A percentile compares a stretch with the other conserved stretches of the same genome.
phyloP scores from a whole-genome alignment of 768 basidiomycete genomes.

The Coprinopsis marcescibilis region DNA sequence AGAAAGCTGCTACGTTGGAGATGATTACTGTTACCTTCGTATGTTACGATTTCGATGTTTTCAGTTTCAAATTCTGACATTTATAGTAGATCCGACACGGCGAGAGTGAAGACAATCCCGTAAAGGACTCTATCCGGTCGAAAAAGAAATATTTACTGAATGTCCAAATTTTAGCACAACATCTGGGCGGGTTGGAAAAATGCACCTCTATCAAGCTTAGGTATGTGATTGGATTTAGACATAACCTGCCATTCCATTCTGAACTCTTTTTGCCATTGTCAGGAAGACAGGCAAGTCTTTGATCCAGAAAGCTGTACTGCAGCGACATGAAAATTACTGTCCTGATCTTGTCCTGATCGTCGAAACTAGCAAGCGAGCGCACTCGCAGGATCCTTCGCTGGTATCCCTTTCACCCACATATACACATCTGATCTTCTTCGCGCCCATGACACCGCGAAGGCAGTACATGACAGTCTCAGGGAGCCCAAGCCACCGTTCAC shows the following conservation, averaged over 20 bases:
- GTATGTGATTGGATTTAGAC: slow-evolving; percentile 31
- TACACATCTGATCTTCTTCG: slow-evolving; percentile 67
- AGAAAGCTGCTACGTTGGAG: neutral
- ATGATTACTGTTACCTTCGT: neutral
- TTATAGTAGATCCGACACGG: slow-evolving; percentile 53
- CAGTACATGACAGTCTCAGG: slow-evolving; percentile 44
- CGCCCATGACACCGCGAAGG: slow-evolving; percentile 55
- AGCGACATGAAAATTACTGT: neutral
- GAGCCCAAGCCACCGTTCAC: slow-evolving; percentile 50
- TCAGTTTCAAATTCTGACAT: neutral
- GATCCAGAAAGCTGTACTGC: slow-evolving; percentile 14
- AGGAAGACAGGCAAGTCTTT: slow-evolving; percentile 12
- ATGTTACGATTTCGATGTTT: neutral
- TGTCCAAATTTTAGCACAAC: slow-evolving; percentile 20
- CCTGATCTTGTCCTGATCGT: neutral
- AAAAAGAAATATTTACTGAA: neutral
- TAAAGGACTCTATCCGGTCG: slow-evolving; percentile 19
- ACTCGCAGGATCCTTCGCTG: slow-evolving; percentile 47
- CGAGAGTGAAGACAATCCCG: slow-evolving; percentile 66
- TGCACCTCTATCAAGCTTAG: slow-evolving; percentile 66
- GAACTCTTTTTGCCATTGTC: slow-evolving; percentile 15
- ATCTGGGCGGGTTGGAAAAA: slow-evolving; percentile 80
- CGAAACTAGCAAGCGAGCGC: slow-evolving; percentile 52
- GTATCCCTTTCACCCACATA: slow-evolving; percentile 45
- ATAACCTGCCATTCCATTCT: neutral